Conservation (phyloP, 352 stramenopile species). For the Globisporangium parvum region DNA sequence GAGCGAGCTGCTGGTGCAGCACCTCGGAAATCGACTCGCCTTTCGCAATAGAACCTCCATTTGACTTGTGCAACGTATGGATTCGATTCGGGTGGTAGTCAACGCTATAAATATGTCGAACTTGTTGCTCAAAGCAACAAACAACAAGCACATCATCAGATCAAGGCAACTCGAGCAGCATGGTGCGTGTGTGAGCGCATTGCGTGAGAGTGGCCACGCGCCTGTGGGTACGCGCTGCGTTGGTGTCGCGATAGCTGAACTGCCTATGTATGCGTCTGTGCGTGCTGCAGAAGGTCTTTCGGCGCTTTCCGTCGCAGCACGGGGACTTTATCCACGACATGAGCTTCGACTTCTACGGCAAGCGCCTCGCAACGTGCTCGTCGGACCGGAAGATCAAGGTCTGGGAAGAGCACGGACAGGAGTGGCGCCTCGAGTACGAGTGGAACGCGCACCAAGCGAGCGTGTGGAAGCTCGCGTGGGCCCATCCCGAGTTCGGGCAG, state of each 20-base stretch:
- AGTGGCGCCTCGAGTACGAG: conserved; percentile 88
- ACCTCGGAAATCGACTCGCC: background rate
- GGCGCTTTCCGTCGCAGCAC: conserved; percentile 82
- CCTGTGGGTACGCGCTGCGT: background rate
- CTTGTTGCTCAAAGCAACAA: too few relatives aligned
- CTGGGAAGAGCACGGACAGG: conserved; percentile 77
- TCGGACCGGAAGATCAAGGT: conserved; percentile 92
- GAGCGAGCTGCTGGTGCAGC: conserved; percentile 20
- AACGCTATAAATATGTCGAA: too few relatives aligned
- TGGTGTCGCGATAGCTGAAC: background rate
- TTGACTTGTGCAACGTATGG: too few relatives aligned
- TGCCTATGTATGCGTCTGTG: background rate
- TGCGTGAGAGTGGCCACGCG: too few relatives aligned
- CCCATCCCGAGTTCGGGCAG: conserved; percentile 94
- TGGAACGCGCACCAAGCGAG: conserved; percentile 87
- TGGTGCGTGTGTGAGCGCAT: background rate
- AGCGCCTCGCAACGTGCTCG: conserved; percentile 86
- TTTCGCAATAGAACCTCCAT: too few relatives aligned
- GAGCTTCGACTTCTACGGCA: conserved; percentile 91
- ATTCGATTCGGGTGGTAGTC: too few relatives aligned
- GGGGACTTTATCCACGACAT: conserved; percentile 91
- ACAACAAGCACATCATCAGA: too few relatives aligned
- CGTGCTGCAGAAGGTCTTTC: conserved; percentile 58
- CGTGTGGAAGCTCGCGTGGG: conserved; percentile 93
- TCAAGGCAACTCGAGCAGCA: background rate